Evolutionary conservation across 108 stramenopile genomes (phyloP).

Genomic region (Skeletonema menzelii): DNA sequence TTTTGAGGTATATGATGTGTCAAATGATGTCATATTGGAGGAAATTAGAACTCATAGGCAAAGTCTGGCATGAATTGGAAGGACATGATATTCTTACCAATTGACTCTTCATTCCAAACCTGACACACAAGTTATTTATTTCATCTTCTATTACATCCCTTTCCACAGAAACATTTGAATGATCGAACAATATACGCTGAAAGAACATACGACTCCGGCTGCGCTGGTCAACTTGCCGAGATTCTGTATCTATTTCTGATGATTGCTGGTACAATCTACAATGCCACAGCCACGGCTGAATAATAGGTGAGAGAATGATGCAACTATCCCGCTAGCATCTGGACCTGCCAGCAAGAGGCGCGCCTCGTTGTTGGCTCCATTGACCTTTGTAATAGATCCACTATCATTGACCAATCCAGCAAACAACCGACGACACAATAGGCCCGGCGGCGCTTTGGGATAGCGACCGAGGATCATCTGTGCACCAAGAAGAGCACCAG

Average conservation of each 20-base stretch:
- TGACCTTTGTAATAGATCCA: too few species aligned
- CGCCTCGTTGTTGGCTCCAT: constrained; percentile 6
- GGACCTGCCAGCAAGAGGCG: constrained; percentile 60
- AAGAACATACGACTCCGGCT: constrained; percentile 66
- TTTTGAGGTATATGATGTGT: not conserved
- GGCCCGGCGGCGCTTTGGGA: not conserved
- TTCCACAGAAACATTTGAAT: constrained; percentile 11
- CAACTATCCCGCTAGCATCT: constrained; percentile 67
- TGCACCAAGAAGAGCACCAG: not conserved
- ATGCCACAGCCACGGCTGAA: constrained; percentile 69
- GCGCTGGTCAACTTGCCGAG: not conserved
- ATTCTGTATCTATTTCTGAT: constrained; percentile 28
- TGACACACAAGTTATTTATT: constrained; percentile 21
- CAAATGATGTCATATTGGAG: too few species aligned
- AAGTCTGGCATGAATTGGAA: not conserved
- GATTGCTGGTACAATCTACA: constrained; percentile 50
- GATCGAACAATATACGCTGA: constrained; percentile 67
- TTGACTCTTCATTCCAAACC: constrained; percentile 41
- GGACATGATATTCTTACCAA: constrained; percentile 19
- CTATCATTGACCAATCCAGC: too few species aligned
- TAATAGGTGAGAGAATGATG: constrained; percentile 72
- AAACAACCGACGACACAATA: not conserved
- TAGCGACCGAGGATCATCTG: not conserved
- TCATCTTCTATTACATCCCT: constrained; percentile 25
- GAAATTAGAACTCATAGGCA: not conserved